Evolutionary conservation across 2,329 filamentous ascomycete genomes (phyloP), one percentile per base, ranked within the genome.

Genomic region (Fusarium buharicum): DNA sequence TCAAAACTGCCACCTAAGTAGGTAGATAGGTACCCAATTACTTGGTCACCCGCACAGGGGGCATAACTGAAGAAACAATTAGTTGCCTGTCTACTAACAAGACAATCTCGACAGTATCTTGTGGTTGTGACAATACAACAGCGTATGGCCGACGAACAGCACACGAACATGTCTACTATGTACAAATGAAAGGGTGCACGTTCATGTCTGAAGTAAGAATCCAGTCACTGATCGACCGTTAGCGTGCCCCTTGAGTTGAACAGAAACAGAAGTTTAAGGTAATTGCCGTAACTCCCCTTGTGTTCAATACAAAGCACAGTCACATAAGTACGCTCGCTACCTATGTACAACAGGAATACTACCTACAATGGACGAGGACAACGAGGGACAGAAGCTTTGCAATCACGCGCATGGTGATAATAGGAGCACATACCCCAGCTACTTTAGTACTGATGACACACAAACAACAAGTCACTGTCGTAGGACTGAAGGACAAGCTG

Each of bases 181-280:
- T 36, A 41, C 55, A 55, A 43, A 62, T 47, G 30, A 56, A 58
- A 59, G 49, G 57, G 55, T 55, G 49, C 30, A 41, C 17, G 44
- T 53, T 37, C 31, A 46, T 52, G 51, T 40, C 34, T 44, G 46
- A 62, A 53, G 47, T 38, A 53, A 48, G 55, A 65, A 66, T 59
- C 50, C 67, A 70, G 6, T 22, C 20, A 22, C 20, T 22, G 20
- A 6, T 22, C 65, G 67, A 55, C 41, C 53, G 43, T 44, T 70
- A 69, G 67, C 64, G 63, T 65, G 50, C 61, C 44, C 53, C 52
- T 62, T 31, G 49, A 56, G 46, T 34, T 18, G 37, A 54, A 47
- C 24, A 40, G 44, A 34, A 55, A 40, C 20, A 4, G 20, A 22
- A 22, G 20, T 6, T 22, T 22, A 22, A 22, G 49, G 54, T 43